Evolutionary conservation across 192 early-diverging fungal genomes (phyloP).

Genomic region (Coemansia sp.): DNA sequence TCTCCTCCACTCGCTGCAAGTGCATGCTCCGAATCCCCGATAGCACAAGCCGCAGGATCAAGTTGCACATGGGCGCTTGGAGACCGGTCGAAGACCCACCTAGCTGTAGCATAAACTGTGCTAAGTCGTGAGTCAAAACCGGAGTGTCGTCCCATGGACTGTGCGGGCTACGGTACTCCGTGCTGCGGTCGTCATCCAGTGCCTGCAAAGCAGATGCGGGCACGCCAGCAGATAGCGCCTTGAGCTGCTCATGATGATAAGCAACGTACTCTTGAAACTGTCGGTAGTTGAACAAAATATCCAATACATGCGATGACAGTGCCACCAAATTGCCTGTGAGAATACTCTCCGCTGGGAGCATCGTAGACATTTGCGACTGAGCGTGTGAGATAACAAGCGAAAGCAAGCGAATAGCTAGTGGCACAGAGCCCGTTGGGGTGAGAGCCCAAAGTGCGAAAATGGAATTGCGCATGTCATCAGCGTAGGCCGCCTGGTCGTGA

Average conservation of each 20-base stretch:
- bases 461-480: constrained; percentile 10
- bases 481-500: constrained; percentile 5
- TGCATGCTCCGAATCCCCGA: constrained; percentile 42
- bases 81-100: not conserved
- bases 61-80: constrained; percentile 19
- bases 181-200: constrained; percentile 15
- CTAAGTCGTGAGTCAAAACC: constrained; percentile 13
- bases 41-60: constrained; percentile 25
- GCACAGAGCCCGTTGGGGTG: constrained; percentile 36
- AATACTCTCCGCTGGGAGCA: constrained; percentile 5
- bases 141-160: constrained; percentile 49
- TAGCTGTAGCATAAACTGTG: constrained; percentile 32
- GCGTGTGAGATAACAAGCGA: constrained; percentile 16
- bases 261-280: constrained; percentile 49
- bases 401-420: constrained; percentile 21
- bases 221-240: constrained; percentile 17
- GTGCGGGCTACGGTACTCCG: constrained; percentile 40
- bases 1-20: constrained; percentile 32
- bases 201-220: not conserved
- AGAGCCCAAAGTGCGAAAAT: constrained; percentile 33
- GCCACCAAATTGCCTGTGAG: constrained; percentile 19
- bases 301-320: constrained; percentile 25
- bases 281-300: constrained; percentile 39
- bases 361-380: not conserved
- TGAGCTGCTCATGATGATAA: constrained; percentile 41